Base-by-base conservation (phyloP, 2,329 filamentous ascomycete genomes). In the Colletotrichum theobromicola region DNA sequence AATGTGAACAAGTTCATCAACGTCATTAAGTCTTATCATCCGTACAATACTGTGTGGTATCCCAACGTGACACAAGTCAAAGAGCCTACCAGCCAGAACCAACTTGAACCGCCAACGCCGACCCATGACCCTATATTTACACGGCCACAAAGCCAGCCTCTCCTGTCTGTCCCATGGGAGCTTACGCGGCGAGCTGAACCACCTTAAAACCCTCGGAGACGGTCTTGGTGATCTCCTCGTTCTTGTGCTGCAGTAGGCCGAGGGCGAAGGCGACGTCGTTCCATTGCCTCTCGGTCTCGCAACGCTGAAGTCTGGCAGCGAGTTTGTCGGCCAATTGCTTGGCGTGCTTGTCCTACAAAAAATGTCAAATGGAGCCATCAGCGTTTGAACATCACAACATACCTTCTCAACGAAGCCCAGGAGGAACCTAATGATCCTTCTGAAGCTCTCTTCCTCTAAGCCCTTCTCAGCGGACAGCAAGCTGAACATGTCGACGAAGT, bases 401-500 rank as follows among this genome's bases (percentile, higher is more conserved):
- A 97, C 95, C 93, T 98, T 99, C 82, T 99, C 97, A 77, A 99
- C 95, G 83, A 99, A 99, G 2, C 95, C 95, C 76, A 97, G 92
- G 81, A 99, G 85, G 85, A 99, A 99, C 81, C 95, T 95, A 77
- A 99, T 90, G 74, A 99, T 96, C 75, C 94, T 90, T 82, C 91
- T 93, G 85, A 99, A 93, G 28, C 94, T 92, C 79, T 98, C 95
- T 82, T 98, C 96, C 12, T 95, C 93, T 77, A 99, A 88, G 34
- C 88, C 91, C 67, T 91, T 90, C 79, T 97, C 96, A 0, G 95
- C 94, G 72, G 94, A 97, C 61, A 99, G 88, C 77, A 98, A 86
- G 81, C 94, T 96, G 84, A 99, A 99, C 95, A 99, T 98, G 82
- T 99, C 97, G 32, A 99, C 95, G 84, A 99, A 99, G 86, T 99